These are phyloP conservation scores for Globisporangium spiculum DNA, from an alignment of 352 stramenopile species.

Conservation along the genomic window DNA sequence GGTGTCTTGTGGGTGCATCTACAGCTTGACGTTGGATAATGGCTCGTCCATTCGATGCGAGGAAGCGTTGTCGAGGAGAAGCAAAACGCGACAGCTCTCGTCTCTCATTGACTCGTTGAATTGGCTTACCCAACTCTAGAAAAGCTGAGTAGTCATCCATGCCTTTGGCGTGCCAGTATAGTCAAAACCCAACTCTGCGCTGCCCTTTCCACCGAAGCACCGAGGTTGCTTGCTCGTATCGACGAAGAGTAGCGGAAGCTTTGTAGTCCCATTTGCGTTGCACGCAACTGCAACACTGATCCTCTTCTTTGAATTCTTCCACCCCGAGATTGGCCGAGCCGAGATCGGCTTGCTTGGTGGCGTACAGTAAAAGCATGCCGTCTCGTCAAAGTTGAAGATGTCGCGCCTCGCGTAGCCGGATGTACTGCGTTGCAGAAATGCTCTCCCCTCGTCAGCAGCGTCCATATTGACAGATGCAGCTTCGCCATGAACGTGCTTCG, in stretches of 20 bases:
- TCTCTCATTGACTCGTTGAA: not conserved
- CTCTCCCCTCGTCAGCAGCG: not conserved
- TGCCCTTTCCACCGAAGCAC: no score
- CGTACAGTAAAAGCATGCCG: not conserved
- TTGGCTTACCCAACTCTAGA: not conserved
- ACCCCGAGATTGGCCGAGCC: not conserved
- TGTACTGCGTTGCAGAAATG: not conserved
- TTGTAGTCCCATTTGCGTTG: not conserved
- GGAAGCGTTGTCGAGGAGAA: not conserved
- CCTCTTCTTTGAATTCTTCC: not conserved
- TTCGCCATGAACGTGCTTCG: not conserved
- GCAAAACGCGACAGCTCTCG: not conserved
- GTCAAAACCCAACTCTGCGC: not conserved
- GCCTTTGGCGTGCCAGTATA: not conserved
- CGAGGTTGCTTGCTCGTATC: not conserved
- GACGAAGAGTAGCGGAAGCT: not conserved
- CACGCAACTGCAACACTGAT: not conserved
- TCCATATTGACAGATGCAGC: not conserved
- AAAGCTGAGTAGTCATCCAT: not conserved
- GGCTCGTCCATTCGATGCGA: not conserved
- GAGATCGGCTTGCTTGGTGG: not conserved
- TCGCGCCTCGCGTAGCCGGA: not conserved
- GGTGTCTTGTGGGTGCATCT: not conserved
- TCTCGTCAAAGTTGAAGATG: no score
- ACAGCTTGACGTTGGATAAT: not conserved